Conservation (phyloP, 495 filamentous ascomycete species). For the Trichoderma erinaceum region DNA sequence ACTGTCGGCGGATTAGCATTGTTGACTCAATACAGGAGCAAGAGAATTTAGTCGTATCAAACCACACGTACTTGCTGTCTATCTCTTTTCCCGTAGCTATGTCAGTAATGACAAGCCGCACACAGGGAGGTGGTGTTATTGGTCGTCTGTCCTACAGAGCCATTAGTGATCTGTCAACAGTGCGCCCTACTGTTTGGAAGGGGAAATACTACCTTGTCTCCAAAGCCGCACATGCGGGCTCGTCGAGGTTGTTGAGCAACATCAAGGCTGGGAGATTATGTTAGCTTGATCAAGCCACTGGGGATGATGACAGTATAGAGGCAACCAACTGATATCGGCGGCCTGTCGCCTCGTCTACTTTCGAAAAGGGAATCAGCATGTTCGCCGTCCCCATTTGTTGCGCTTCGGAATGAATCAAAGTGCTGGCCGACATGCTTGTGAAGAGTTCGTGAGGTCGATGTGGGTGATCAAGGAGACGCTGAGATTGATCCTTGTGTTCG, state of each 20-base stretch:
- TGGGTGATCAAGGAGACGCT: not conserved
- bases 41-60: not conserved
- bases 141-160: constrained; percentile 75
- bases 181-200: not conserved
- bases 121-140: constrained; percentile 92
- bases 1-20: constrained; percentile 23
- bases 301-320: too few species aligned
- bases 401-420: not conserved
- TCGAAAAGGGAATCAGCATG: not conserved
- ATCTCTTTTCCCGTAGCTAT: constrained; percentile 75
- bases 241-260: constrained; percentile 90
- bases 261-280: constrained; percentile 50
- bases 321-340: constrained; percentile 6
- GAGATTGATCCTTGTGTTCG: not conserved
- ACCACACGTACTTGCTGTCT: constrained; percentile 69
- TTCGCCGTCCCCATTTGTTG: not conserved
- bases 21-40: not conserved
- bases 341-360: not conserved
- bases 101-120: constrained; percentile 77
- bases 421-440: not conserved
- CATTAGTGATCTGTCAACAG: constrained; percentile 11
- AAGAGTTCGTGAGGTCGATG: not conserved
- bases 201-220: constrained; percentile 71
- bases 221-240: constrained; percentile 98
- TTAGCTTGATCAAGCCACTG: not conserved